phyloP scores from a whole-genome alignment of 2,329 filamentous ascomycete species.

The Fusarium torreyae region DNA sequence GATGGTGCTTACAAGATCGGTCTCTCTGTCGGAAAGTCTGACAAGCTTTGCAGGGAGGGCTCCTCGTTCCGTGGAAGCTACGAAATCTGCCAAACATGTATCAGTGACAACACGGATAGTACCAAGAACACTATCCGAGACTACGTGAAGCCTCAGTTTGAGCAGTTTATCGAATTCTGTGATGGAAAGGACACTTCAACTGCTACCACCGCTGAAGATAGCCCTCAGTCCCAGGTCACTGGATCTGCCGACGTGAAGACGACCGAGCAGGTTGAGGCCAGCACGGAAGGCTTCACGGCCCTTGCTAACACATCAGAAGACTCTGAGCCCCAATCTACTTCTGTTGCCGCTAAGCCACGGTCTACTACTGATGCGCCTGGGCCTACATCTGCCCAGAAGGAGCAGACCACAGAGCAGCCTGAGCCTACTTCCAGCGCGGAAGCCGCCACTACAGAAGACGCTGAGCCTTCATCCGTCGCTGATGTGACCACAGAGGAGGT shows the following conservation, averaged over 20 bases:
- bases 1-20: slow-evolving; percentile 65
- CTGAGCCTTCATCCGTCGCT: slow-evolving; percentile 6
- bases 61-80: slow-evolving; percentile 61
- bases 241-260: slow-evolving; percentile 44
- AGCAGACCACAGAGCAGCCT: slow-evolving; percentile 5
- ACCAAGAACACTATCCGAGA: slow-evolving; percentile 50
- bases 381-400: slow-evolving; percentile 5
- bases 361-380: slow-evolving; percentile 16
- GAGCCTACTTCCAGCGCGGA: slow-evolving; percentile 23
- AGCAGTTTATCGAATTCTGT: slow-evolving; percentile 65
- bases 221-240: slow-evolving; percentile 48
- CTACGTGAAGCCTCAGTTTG: slow-evolving; percentile 58
- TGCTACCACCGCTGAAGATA: slow-evolving; percentile 23
- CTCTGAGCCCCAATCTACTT: slow-evolving; percentile 11
- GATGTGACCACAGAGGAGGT: slow-evolving; percentile 12
- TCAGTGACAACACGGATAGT: slow-evolving; percentile 48
- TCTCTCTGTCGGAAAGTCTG: slow-evolving; percentile 62
- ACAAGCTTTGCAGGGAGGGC: slow-evolving; percentile 59
- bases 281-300: slow-evolving; percentile 41
- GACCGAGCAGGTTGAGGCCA: slow-evolving; percentile 47
- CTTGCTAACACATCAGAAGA: slow-evolving; percentile 30
- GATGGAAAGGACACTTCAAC: slow-evolving; percentile 43
- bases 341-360: slow-evolving; percentile 13
- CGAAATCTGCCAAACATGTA: slow-evolving; percentile 60
- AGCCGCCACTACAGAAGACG: slow-evolving; percentile 2